Percentiles rank a stretch among this genome's conserved stretches.
Evolutionary conservation across 345 rosid genomes (phyloP).

Genomic region (Combretum micranthum): DNA sequence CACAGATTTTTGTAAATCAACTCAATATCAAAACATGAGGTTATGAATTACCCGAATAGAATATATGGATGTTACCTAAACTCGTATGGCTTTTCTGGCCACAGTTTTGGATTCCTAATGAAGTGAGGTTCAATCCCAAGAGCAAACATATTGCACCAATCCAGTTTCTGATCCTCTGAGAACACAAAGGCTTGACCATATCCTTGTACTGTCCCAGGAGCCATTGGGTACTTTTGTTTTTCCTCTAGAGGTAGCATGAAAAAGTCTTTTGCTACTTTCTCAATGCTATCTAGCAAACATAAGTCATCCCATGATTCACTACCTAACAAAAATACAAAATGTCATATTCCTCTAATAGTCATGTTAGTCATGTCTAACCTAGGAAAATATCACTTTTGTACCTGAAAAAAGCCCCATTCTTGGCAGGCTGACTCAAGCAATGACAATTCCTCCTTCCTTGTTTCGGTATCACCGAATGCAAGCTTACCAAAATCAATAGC

Average conservation of each 20-base stretch:
- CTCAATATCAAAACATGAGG: neutral
- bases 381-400: conserved; percentile 5
- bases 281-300: conserved; percentile 49
- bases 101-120: conserved; percentile 65
- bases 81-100: conserved; percentile 67
- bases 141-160: conserved; percentile 98
- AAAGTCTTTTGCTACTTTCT: conserved; percentile 65
- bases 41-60: neutral
- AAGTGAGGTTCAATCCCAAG: conserved; percentile 76
- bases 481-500: conserved; percentile 63
- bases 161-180: conserved; percentile 90
- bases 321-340: conserved; percentile 30
- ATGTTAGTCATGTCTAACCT: neutral
- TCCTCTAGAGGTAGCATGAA: conserved; percentile 78
- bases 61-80: conserved; percentile 47
- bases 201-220: conserved; percentile 88
- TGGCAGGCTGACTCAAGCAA: conserved; percentile 64
- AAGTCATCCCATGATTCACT: conserved; percentile 67
- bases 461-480: conserved; percentile 25
- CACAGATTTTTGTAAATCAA: neutral
- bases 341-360: neutral
- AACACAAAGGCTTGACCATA: conserved; percentile 95
- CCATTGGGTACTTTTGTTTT: conserved; percentile 81
- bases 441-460: conserved; percentile 26
- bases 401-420: conserved; percentile 99